These are phyloP conservation scores for Suaeda aralocaspica DNA, from an alignment of 148 eudicot species.

Conservation along the genomic window DNA sequence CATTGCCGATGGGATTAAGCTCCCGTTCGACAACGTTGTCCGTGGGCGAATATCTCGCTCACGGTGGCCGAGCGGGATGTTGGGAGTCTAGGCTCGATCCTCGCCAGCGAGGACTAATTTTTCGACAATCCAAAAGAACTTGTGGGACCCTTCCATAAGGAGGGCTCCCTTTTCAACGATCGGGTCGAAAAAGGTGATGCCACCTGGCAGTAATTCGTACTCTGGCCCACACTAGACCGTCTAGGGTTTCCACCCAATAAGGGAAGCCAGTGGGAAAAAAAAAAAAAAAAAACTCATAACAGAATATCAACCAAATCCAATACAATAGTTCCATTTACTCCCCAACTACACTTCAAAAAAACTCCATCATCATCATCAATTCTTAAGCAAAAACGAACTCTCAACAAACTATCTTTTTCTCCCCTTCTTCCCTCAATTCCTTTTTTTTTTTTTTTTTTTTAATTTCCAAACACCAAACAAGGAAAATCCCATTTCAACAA, in stretches of 20 bases:
- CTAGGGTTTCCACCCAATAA: constrained; percentile 4
- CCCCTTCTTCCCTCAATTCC: not conserved
- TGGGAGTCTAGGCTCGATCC: constrained; percentile 41
- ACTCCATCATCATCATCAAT: not conserved
- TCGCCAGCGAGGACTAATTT: constrained; percentile 50
- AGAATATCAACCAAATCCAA: constrained; percentile 13
- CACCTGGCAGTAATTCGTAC: constrained; percentile 54
- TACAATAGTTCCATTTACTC: constrained; percentile 6
- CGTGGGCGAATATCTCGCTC: constrained; percentile 66
- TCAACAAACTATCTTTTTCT: constrained; percentile 18
- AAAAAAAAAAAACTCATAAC: constrained; percentile 10
- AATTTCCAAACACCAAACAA: constrained; percentile 18
- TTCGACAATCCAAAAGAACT: constrained; percentile 43
- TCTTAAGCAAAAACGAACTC: constrained; percentile 23
- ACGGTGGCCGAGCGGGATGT: constrained; percentile 65
- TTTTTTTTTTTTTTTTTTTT: too few species aligned
- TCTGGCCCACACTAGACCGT: constrained; percentile 23
- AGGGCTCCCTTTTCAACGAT: constrained; percentile 46
- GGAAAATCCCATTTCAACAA: constrained; percentile 30
- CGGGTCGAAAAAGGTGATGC: constrained; percentile 48
- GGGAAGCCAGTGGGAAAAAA: too few species aligned
- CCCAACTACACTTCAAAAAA: not conserved
- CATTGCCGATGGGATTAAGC: constrained; percentile 69
- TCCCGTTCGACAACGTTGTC: constrained; percentile 60
- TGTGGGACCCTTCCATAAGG: constrained; percentile 41